Evolutionary conservation across 73 alveolate genomes (phyloP).

Genomic region (Effrenium voratum): DNA sequence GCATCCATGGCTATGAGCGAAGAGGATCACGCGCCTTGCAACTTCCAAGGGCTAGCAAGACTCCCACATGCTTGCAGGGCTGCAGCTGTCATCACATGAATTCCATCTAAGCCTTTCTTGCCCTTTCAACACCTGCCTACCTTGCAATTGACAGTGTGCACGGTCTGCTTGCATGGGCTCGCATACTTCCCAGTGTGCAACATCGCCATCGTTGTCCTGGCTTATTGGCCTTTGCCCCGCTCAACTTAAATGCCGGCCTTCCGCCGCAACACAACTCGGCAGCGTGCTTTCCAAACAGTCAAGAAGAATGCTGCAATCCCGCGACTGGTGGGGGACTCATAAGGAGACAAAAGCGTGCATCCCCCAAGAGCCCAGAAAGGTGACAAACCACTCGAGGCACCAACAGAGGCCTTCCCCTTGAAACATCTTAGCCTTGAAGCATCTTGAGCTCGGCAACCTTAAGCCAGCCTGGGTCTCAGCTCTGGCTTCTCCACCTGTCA

Average conservation of each 20-base stretch:
- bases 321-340: neutral
- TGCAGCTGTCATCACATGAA: neutral
- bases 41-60: neutral
- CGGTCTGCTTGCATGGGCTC: too few species aligned
- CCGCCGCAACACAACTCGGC: too few species aligned
- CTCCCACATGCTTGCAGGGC: neutral
- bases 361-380: neutral
- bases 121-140: neutral
- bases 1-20: slow-evolving; percentile 88
- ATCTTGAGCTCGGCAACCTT: neutral
- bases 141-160: too few species aligned
- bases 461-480: neutral
- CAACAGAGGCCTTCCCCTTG: neutral
- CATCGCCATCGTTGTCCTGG: too few species aligned
- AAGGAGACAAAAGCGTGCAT: neutral
- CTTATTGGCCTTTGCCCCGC: too few species aligned
- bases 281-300: too few species aligned
- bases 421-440: neutral
- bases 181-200: too few species aligned
- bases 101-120: neutral
- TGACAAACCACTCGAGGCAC: neutral
- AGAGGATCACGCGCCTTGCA: slow-evolving; percentile 48
- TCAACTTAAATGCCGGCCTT: too few species aligned
- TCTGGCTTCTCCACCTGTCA: slow-evolving; percentile 44
- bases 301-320: too few species aligned